Conservation (phyloP, 1,139 yeast genomes). For the Blastobotrys persicus region DNA sequence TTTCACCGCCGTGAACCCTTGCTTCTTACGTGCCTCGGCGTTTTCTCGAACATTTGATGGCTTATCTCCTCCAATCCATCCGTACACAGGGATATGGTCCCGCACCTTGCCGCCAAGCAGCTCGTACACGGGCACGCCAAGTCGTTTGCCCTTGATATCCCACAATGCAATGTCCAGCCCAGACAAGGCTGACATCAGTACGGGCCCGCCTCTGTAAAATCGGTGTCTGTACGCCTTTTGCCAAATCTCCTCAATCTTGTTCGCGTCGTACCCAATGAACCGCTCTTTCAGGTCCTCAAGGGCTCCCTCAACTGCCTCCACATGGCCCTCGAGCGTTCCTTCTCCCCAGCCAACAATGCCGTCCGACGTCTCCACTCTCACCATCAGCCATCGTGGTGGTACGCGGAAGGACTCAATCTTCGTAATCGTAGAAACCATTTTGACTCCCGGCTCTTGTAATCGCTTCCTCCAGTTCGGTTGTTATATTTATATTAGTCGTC, state of each 20-base stretch:
- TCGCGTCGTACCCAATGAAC: conserved; percentile 36
- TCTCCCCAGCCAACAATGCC: conserved; percentile 38
- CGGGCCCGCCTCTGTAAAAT: conserved; percentile 37
- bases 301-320: conserved; percentile 37
- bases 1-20: conserved; percentile 37
- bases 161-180: conserved; percentile 37
- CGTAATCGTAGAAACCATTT: conserved; percentile 23
- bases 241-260: conserved; percentile 34
- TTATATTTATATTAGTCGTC: too few relatives aligned
- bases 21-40: conserved; percentile 32
- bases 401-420: conserved; percentile 34
- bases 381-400: conserved; percentile 36
- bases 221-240: conserved; percentile 35
- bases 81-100: conserved; percentile 33
- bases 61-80: conserved; percentile 39
- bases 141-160: conserved; percentile 37
- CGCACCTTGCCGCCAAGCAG: conserved; percentile 36
- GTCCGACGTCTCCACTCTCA: conserved; percentile 31
- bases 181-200: conserved; percentile 35
- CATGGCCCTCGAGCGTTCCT: conserved; percentile 34
- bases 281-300: conserved; percentile 33
- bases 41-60: conserved; percentile 32
- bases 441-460: not conserved
- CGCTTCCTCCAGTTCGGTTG: too few relatives aligned
- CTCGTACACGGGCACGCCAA: conserved; percentile 35